Evolutionary conservation across 345 rosid species (phyloP).

Genomic region (Eucalyptus fibrosa): DNA sequence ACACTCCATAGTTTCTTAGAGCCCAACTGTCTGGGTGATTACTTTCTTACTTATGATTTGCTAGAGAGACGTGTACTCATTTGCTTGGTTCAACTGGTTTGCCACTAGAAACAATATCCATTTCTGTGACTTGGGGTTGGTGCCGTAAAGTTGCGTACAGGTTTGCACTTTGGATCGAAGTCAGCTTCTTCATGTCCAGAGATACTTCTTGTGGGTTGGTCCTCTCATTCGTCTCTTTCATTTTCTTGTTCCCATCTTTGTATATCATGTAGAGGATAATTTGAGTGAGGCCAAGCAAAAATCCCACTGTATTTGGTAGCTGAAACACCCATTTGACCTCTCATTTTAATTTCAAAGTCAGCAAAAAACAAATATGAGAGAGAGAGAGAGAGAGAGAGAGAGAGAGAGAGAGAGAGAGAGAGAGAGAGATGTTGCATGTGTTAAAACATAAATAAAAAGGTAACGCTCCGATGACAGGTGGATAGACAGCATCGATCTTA

Average conservation of each 20-base stretch:
- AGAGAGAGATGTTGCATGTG: neutral
- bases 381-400: no score
- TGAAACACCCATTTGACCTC: neutral
- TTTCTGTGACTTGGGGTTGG: neutral
- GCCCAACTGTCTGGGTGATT: no score
- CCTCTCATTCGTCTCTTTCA: neutral
- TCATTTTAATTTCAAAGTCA: neutral
- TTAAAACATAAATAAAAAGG: neutral
- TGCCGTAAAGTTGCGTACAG: neutral
- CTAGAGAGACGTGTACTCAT: no score
- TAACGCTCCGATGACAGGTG: neutral
- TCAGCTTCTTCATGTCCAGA: neutral
- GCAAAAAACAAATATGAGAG: neutral
- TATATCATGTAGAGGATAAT: slow-evolving; percentile 63
- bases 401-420: no score
- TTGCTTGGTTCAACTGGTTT: neutral
- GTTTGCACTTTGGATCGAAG: neutral
- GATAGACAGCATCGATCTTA: neutral
- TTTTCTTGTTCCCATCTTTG: slow-evolving; percentile 12
- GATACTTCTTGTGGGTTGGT: neutral
- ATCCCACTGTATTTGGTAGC: slow-evolving; percentile 45
- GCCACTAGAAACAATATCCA: no score
- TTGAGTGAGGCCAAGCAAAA: slow-evolving; percentile 49
- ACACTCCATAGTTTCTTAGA: no score
- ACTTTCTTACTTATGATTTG: no score